A percentile compares a stretch with the other conserved stretches of the same genome.
These are phyloP conservation scores for Aspergillus diversus DNA, from an alignment of 495 filamentous ascomycete species.

Conservation along the genomic window DNA sequence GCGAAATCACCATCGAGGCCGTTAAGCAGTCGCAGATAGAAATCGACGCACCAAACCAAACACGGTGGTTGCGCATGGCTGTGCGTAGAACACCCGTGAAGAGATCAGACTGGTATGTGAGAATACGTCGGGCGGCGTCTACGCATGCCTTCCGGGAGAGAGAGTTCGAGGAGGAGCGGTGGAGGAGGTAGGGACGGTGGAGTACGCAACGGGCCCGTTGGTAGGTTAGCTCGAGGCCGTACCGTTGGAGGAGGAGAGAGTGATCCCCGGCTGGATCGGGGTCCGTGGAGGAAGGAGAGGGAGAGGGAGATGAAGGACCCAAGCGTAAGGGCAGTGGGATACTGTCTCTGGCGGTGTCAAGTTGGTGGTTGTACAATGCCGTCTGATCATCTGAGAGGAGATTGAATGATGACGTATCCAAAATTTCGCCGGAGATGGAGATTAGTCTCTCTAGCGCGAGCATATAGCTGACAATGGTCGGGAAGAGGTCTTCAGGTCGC, in stretches of 20 bases:
- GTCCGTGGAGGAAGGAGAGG: background rate
- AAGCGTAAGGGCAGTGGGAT: slow-evolving; percentile 72
- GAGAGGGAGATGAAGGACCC: slow-evolving; percentile 38
- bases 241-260: slow-evolving; percentile 76
- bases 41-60: slow-evolving; percentile 20
- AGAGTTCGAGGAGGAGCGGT: slow-evolving; percentile 66
- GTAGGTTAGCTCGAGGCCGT: slow-evolving; percentile 75
- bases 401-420: slow-evolving; percentile 50
- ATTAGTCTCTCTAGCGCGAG: slow-evolving; percentile 38
- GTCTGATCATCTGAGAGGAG: slow-evolving; percentile 69
- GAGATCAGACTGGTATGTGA: slow-evolving; percentile 74
- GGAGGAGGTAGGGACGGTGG: slow-evolving; percentile 75
- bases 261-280: slow-evolving; percentile 61
- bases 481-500: slow-evolving; percentile 31
- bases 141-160: slow-evolving; percentile 74
- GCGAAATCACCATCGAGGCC: slow-evolving; percentile 26
- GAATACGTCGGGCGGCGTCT: slow-evolving; percentile 71
- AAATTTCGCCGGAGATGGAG: slow-evolving; percentile 36
- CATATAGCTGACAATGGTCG: slow-evolving; percentile 24
- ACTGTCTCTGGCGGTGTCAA: background rate
- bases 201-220: slow-evolving; percentile 79
- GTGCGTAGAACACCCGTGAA: slow-evolving; percentile 67
- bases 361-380: slow-evolving; percentile 47
- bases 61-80: slow-evolving; percentile 38
- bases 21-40: slow-evolving; percentile 12